A percentile compares a stretch with the other conserved stretches of the same genome.
These are phyloP conservation scores for Tylopilus sp. DNA, from an alignment of 1,284 basidiomycete species.

Conservation along the genomic window DNA sequence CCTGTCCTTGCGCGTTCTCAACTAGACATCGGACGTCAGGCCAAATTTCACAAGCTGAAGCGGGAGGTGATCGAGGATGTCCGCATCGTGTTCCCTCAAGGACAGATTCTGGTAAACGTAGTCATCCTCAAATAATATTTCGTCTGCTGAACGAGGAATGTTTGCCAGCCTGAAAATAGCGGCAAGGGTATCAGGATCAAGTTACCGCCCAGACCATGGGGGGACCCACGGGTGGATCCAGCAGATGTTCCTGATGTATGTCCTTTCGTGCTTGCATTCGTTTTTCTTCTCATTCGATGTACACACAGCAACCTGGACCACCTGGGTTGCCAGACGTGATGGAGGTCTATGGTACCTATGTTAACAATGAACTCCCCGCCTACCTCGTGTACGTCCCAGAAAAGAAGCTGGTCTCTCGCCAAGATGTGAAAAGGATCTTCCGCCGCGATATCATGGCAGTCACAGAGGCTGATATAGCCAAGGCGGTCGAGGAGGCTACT, in stretches of 20 bases:
- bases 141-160: not conserved
- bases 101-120: constrained; percentile 39
- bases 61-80: constrained; percentile 43
- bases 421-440: constrained; percentile 44
- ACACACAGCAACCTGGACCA: constrained; percentile 31
- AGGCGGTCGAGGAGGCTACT: constrained; percentile 46
- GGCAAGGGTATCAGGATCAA: constrained; percentile 39
- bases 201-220: constrained; percentile 34
- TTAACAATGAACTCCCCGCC: constrained; percentile 44
- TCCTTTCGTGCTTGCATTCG: not conserved
- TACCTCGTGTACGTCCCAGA: constrained; percentile 42
- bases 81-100: constrained; percentile 40
- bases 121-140: not conserved
- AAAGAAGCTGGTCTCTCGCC: constrained; percentile 40
- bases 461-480: constrained; percentile 40
- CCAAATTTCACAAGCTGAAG: constrained; percentile 44
- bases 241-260: constrained; percentile 25
- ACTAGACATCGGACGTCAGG: constrained; percentile 20
- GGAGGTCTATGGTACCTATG: constrained; percentile 29
- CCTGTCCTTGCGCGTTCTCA: not conserved
- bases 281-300: constrained; percentile 11
- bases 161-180: constrained; percentile 35
- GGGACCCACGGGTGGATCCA: not conserved
- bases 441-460: constrained; percentile 35
- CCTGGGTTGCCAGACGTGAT: constrained; percentile 38